Evolutionary conservation across 306 rosid genomes (phyloP).

Genomic region (Vicia villosa): DNA sequence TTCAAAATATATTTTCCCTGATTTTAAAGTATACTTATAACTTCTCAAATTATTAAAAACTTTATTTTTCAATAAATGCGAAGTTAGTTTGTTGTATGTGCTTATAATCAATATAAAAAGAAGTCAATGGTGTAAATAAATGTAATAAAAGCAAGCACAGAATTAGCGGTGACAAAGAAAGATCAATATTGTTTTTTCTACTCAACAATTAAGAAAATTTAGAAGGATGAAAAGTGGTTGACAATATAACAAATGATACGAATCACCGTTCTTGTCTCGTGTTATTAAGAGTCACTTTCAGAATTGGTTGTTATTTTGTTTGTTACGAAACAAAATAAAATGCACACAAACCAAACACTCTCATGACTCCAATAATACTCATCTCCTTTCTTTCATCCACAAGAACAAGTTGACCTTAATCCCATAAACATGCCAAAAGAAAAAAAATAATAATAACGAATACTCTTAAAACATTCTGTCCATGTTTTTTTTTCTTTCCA

Average conservation of each 20-base stretch:
- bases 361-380: neutral
- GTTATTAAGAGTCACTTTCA: neutral
- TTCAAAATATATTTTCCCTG: too few relatives aligned
- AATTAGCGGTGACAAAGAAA: neutral
- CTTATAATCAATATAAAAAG: too few relatives aligned
- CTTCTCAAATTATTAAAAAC: too few relatives aligned
- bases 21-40: too few relatives aligned
- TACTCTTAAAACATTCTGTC: too few relatives aligned
- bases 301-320: neutral
- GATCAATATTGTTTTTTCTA: neutral
- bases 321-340: neutral
- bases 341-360: neutral
- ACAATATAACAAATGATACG: neutral
- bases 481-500: too few relatives aligned
- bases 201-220: neutral
- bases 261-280: neutral
- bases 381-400: neutral
- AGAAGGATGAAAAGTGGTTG: neutral
- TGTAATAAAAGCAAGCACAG: neutral
- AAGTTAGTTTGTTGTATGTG: too few relatives aligned
- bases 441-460: too few relatives aligned
- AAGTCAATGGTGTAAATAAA: too few relatives aligned
- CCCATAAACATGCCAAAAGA: neutral
- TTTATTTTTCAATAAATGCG: too few relatives aligned
- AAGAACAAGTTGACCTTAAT: neutral